Base-by-base conservation (phyloP, 2,329 filamentous ascomycete species). In the Exophiala aquamarina region DNA sequence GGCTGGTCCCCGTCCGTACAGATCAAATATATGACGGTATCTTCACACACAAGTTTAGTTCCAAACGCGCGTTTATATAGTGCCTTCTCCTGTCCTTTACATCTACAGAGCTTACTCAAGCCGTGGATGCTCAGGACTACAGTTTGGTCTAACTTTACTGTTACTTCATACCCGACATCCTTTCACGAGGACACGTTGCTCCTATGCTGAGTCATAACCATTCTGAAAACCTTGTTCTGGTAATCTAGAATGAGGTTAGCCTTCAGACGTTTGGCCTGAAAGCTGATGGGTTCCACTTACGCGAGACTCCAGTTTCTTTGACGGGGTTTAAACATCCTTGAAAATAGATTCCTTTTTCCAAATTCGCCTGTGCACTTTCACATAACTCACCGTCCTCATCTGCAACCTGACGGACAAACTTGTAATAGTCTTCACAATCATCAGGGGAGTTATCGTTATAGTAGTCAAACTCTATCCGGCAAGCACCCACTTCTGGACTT, bases 401-500 rank as follows among this genome's bases (percentile, higher is more conserved):
- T 0, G 76, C 76, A 3, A 80, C 77, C 49, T 77, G 74, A 2
- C 76, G 66, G 2, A 78, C 74, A 42, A 80, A 79, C 31, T 70
- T 73, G 56, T 69, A 79, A 54, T 80, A 80, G 7, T 75, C 68
- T 49, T 78, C 74, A 49, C 80, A 80, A 40, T 73, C 72, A n/a
- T 76, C 70, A 6, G 70, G 74, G 0, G 63, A 66, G 21, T 69
- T 71, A 18, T 66, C 52, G 47, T 80, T 74, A 52, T 78, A 79
- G 51, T 80, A 80, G 56, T 80, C 77, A 44, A 80, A 80, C 53
- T 79, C 75, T 75, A 79, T 79, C 7, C 73, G 65, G 1, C 72
- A 73, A n/a, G 75, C 62, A 0, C 69, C 66, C 0, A 76, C 74
- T 14, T 74, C 66, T 2, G 67, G 60, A 0, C 70, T 74, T 1